Evolutionary conservation across 2,329 filamentous ascomycete species (phyloP).

Genomic region (Davidsoniella neocaledoniae): DNA sequence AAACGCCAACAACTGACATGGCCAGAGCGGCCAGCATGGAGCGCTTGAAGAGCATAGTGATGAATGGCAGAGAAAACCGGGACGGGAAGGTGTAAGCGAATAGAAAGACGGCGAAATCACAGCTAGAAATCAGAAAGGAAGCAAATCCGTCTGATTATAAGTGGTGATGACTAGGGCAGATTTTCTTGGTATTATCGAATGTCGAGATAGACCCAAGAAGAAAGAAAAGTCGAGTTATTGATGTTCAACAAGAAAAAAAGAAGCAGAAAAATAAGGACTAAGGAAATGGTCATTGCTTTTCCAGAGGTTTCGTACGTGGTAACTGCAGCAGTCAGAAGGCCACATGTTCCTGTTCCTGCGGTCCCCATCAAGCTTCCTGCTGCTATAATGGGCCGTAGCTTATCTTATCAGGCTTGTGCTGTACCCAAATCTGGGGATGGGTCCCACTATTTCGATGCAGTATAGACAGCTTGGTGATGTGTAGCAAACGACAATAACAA

Average conservation of each 20-base stretch:
- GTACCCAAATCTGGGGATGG: no score
- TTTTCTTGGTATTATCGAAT: not conserved
- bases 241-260: not conserved
- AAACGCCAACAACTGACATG: constrained; percentile 47
- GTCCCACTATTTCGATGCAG: no score
- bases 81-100: not conserved
- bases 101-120: no score
- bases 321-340: constrained; percentile 1
- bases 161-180: constrained; percentile 8
- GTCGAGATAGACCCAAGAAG: no score
- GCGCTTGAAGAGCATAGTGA: constrained; percentile 58
- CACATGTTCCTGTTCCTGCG: constrained; percentile 7
- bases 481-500: no score
- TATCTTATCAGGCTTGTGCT: constrained; percentile 1
- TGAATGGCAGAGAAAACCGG: not conserved
- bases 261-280: not conserved
- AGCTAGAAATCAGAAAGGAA: no score
- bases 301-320: not conserved
- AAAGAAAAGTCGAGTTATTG: constrained; percentile 8
- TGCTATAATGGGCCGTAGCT: not conserved
- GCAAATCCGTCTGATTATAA: not conserved
- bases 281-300: not conserved
- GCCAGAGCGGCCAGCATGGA: constrained; percentile 57
- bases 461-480: no score
- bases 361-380: not conserved